Evolutionary conservation across 2,329 filamentous ascomycete species (phyloP).

Genomic region (Penicillium glabrum): DNA sequence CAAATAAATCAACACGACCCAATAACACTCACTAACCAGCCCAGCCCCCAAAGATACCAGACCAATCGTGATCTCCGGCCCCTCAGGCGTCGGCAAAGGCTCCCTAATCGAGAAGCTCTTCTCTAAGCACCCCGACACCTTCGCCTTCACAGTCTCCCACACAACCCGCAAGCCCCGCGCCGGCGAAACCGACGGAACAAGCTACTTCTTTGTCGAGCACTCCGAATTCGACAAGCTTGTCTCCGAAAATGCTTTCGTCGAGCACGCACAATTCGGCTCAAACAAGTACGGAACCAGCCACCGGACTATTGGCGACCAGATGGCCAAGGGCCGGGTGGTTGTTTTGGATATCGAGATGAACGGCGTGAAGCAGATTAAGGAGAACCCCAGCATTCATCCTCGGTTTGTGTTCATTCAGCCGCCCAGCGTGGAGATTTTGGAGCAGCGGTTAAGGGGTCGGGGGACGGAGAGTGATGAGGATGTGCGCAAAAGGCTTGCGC

Average conservation of each 20-base stretch:
- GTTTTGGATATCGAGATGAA: constrained; percentile 98
- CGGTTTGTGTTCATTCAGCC: constrained; percentile 84
- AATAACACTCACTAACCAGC: not conserved
- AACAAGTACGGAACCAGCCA: constrained; percentile 87
- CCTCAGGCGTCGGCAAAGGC: constrained; percentile 44
- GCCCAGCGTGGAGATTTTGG: constrained; percentile 71
- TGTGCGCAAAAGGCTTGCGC: constrained; percentile 66
- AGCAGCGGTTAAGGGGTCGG: constrained; percentile 70
- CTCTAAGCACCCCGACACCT: constrained; percentile 42
- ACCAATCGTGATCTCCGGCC: constrained; percentile 44
- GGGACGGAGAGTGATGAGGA: constrained; percentile 76
- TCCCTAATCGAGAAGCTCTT: constrained; percentile 46
- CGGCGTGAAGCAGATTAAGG: constrained; percentile 91
- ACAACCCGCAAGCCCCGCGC: constrained; percentile 76
- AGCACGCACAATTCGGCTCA: constrained; percentile 80
- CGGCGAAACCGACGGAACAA: constrained; percentile 71
- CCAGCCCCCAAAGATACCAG: not conserved
- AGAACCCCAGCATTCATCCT: constrained; percentile 65
- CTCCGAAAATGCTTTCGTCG: constrained; percentile 72
- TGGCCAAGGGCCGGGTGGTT: constrained; percentile 69
- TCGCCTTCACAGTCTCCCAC: constrained; percentile 52
- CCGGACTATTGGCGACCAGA: constrained; percentile 73
- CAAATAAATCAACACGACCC: not conserved
- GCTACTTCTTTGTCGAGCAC: constrained; percentile 77
- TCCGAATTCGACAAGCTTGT: constrained; percentile 69